A percentile compares a stretch with the other conserved stretches of the same genome.
phyloP scores from a whole-genome alignment of 768 basidiomycete genomes.

The Mycena kentingensis region DNA sequence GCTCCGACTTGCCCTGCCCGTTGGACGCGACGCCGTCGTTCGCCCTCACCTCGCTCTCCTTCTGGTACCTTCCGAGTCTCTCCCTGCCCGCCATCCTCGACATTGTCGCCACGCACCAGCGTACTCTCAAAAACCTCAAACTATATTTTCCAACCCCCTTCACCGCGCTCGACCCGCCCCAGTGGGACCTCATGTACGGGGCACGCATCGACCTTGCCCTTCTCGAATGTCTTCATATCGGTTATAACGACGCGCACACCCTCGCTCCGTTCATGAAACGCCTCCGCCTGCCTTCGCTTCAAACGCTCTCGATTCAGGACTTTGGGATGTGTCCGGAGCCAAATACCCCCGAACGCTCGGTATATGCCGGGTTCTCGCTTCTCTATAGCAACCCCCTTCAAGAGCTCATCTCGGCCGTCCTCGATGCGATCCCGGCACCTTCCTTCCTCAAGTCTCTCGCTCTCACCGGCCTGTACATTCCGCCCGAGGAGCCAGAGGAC shows the following conservation, averaged over 20 bases:
- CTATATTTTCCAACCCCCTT: conserved; percentile 11
- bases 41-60: conserved; percentile 12
- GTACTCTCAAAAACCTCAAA: conserved; percentile 13
- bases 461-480: conserved; percentile 5
- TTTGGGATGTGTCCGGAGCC: conserved; percentile 1
- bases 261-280: conserved; percentile 14
- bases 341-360: conserved; percentile 1
- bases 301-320: conserved; percentile 12
- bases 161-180: neutral
- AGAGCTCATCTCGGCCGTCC: neutral
- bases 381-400: neutral
- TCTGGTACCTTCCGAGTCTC: conserved; percentile 4
- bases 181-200: conserved; percentile 12
- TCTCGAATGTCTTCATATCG: conserved; percentile 4
- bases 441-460: neutral
- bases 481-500: neutral
- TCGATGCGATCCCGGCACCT: conserved; percentile 2
- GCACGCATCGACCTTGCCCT: neutral
- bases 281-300: conserved; percentile 4
- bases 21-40: too few relatives aligned
- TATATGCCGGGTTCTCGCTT: neutral
- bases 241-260: conserved; percentile 13
- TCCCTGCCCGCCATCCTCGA: conserved; percentile 5
- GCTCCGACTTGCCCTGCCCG: neutral
- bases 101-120: neutral